Evolutionary conservation across 192 early-diverging fungal species (phyloP).

Genomic region (Linnemannia schmuckeri): DNA sequence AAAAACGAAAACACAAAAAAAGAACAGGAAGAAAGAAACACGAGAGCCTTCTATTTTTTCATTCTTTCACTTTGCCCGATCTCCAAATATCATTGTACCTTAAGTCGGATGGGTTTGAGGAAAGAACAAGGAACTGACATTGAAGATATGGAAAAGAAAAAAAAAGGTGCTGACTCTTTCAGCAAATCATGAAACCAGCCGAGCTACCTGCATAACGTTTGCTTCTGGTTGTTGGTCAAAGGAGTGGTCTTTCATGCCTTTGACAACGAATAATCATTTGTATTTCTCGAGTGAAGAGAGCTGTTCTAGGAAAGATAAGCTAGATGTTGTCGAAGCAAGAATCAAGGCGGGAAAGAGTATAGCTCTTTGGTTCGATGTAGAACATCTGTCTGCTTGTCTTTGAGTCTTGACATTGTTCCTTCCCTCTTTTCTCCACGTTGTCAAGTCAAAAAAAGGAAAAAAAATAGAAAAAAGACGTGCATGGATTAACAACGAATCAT

Average conservation of each 20-base stretch:
- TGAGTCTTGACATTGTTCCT: not conserved
- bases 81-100: not conserved
- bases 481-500: too few relatives aligned
- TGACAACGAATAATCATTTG: not conserved
- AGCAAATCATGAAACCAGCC: not conserved
- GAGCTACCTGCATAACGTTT: not conserved
- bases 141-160: not conserved
- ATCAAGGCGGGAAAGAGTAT: not conserved
- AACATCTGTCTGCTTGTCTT: not conserved
- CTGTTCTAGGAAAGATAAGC: not conserved
- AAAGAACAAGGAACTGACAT: not conserved
- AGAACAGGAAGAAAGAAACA: not conserved
- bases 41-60: not conserved
- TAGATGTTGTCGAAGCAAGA: not conserved
- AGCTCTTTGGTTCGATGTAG: slow-evolving; percentile 1
- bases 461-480: too few relatives aligned
- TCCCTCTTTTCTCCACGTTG: not conserved
- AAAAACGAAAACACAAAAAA: not conserved
- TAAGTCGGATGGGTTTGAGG: not conserved
- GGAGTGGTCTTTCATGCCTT: not conserved
- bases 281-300: not conserved
- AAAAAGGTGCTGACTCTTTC: not conserved
- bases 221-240: not conserved
- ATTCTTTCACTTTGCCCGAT: not conserved
- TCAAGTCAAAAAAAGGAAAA: not conserved